Conservation (phyloP, 176 grass and related monocot species). For the Carex kokanica region DNA sequence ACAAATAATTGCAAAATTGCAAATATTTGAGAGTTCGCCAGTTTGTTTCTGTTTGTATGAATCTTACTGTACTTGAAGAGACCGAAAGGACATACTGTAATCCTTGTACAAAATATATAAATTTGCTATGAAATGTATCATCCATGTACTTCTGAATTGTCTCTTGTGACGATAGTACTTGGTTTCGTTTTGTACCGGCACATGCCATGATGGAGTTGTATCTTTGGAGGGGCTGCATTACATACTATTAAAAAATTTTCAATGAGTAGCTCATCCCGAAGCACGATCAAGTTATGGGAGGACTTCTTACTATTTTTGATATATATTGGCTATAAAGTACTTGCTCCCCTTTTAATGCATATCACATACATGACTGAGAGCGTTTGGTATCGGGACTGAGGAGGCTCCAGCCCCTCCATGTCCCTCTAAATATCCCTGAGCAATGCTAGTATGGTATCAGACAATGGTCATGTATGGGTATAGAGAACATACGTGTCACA, state of each 20-base stretch:
- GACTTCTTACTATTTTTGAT: too few relatives aligned
- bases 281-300: too few relatives aligned
- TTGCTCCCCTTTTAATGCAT: too few relatives aligned
- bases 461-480: not conserved
- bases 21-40: not conserved
- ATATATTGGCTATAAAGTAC: too few relatives aligned
- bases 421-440: not conserved
- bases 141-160: slow-evolving; percentile 6
- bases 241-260: not conserved
- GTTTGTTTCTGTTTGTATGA: not conserved
- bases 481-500: slow-evolving; percentile 31
- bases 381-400: too few relatives aligned
- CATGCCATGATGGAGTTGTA: not conserved
- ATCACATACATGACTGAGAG: too few relatives aligned
- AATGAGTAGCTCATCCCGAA: not conserved
- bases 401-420: not conserved
- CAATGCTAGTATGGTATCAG: not conserved
- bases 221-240: too few relatives aligned
- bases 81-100: not conserved
- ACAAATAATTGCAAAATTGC: not conserved
- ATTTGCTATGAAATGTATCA: not conserved
- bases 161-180: slow-evolving; percentile 29
- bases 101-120: not conserved
- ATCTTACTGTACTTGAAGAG: not conserved
- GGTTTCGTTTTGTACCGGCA: not conserved